Percentiles rank a stretch among this genome's conserved stretches.
These are phyloP conservation scores for Leccinum disarticulatum DNA, from an alignment of 768 basidiomycete genomes.

Conservation along the genomic window DNA sequence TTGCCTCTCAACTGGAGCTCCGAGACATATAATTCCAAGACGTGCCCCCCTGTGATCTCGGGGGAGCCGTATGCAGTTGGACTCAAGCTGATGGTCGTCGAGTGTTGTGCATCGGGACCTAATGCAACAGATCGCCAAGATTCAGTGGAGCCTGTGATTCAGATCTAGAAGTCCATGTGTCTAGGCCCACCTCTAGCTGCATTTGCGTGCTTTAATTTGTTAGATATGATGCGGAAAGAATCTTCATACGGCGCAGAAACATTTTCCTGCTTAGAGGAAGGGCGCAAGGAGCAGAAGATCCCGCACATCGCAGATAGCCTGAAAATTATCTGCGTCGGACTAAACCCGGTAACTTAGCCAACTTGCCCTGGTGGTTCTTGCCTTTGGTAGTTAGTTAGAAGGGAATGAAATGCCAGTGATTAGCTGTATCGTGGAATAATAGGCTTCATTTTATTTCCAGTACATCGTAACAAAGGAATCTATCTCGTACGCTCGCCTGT, in stretches of 20 bases:
- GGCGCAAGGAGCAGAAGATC: constrained; percentile 52
- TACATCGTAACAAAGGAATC: constrained; percentile 14
- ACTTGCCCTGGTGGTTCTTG: background rate
- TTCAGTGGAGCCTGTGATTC: background rate
- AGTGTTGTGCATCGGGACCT: constrained; percentile 69
- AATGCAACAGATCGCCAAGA: constrained; percentile 3
- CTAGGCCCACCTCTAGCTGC: constrained; percentile 51
- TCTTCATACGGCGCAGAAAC: constrained; percentile 1
- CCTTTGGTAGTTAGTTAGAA: background rate
- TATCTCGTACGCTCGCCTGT: constrained; percentile 14
- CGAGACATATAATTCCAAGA: constrained; percentile 61
- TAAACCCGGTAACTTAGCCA: background rate
- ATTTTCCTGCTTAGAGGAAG: constrained; percentile 9
- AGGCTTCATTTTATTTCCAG: constrained; percentile 10
- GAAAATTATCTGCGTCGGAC: background rate
- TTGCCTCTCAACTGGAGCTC: constrained; percentile 73
- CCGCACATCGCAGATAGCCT: constrained; percentile 57
- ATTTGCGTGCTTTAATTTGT: constrained; percentile 48
- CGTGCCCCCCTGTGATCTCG: constrained; percentile 22
- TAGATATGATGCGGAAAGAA: constrained; percentile 25
- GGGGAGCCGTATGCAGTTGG: constrained; percentile 2
- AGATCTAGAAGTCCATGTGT: background rate
- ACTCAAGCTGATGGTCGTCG: constrained; percentile 24
- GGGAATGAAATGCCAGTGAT: background rate
- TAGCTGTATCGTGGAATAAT: background rate